A percentile compares a stretch with the other conserved stretches of the same genome.
Evolutionary conservation across 2,329 filamentous ascomycete species (phyloP).

Genomic region (Beauveria bassiana): DNA sequence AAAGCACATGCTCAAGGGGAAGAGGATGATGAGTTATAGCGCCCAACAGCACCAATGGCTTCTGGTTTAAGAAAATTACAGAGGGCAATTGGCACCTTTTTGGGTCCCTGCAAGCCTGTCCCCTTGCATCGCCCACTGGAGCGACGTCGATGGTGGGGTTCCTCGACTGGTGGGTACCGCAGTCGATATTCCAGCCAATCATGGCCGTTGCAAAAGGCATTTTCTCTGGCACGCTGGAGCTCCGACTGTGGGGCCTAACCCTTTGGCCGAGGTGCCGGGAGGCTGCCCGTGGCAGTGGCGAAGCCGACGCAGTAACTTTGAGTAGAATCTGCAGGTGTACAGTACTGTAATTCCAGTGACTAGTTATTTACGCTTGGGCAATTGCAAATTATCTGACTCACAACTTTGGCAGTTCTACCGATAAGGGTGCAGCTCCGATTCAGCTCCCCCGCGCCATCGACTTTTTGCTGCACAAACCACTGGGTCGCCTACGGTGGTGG

Average conservation of each 20-base stretch:
- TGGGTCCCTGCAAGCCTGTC: neutral
- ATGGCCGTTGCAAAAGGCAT: neutral
- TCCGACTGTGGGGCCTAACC: neutral
- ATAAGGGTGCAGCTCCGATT: neutral
- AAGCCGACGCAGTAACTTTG: neutral
- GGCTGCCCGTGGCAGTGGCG: neutral
- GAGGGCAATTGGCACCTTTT: neutral
- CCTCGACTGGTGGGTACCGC: neutral
- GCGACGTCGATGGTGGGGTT: neutral
- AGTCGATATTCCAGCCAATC: neutral
- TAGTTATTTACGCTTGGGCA: neutral
- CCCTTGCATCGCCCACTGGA: neutral
- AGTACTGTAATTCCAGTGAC: too few relatives aligned
- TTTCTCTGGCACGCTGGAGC: neutral
- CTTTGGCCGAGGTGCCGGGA: conserved; percentile 10
- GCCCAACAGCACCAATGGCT: neutral
- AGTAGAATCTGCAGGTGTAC: neutral
- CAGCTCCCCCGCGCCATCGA: conserved; percentile 3
- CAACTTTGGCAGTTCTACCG: too few relatives aligned
- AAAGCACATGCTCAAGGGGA: conserved; percentile 7
- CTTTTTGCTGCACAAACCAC: neutral
- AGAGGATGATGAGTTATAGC: neutral
- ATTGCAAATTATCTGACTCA: neutral
- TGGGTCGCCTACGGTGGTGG: neutral
- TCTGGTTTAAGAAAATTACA: neutral